These are phyloP conservation scores for Pistacia integerrima DNA, from an alignment of 345 rosid genomes.

Conservation along the genomic window DNA sequence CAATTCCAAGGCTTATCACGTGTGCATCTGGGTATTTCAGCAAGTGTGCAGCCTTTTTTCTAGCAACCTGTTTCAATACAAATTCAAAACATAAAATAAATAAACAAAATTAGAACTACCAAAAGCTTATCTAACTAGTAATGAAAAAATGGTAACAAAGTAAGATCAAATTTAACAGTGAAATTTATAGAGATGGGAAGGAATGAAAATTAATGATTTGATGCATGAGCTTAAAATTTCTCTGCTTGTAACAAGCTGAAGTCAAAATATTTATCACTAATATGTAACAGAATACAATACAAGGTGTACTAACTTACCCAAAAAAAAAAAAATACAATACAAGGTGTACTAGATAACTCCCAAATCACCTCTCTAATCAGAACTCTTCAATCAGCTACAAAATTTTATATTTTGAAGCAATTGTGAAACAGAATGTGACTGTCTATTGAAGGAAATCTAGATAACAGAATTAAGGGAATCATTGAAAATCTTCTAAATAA, in stretches of 20 bases:
- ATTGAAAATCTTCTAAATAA: too few relatives aligned
- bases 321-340: too few relatives aligned
- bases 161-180: not conserved
- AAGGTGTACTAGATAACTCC: not conserved
- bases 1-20: slow-evolving; percentile 94
- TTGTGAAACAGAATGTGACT: not conserved
- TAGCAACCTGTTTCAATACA: slow-evolving; percentile 56
- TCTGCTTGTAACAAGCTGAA: not conserved
- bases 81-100: not conserved
- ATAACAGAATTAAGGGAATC: not conserved
- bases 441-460: not conserved
- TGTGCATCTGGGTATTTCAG: slow-evolving; percentile 82
- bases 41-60: slow-evolving; percentile 83
- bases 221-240: not conserved
- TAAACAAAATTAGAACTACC: not conserved
- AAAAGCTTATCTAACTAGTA: not conserved
- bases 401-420: not conserved
- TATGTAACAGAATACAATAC: not conserved
- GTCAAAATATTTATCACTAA: not conserved
- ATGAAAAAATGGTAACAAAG: not conserved
- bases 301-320: not conserved
- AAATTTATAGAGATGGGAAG: not conserved
- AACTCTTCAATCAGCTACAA: not conserved
- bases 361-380: not conserved
- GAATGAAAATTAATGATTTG: not conserved